These are phyloP conservation scores for Colletotrichum melonis DNA, from an alignment of 2,329 filamentous ascomycete genomes.

Conservation along the genomic window DNA sequence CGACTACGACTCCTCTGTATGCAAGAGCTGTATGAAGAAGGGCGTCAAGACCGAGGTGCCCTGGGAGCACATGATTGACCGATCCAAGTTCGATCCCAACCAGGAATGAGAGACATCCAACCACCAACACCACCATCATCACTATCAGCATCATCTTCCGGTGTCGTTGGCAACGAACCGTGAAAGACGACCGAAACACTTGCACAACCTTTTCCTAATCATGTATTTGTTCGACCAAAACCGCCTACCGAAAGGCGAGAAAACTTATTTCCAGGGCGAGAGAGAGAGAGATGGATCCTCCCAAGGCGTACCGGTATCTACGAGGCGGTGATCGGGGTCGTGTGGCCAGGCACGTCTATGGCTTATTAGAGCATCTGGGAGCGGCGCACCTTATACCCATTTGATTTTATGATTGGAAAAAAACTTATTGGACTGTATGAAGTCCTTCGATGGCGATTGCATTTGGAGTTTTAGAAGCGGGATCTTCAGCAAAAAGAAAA, in stretches of 20 bases:
- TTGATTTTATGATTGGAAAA: slow-evolving; percentile 15
- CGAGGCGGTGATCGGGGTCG: neutral
- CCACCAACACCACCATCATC: neutral
- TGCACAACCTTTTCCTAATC: too few relatives aligned
- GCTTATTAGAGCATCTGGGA: slow-evolving; percentile 26
- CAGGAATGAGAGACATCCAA: neutral
- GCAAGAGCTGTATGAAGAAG: slow-evolving; percentile 26
- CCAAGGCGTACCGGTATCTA: slow-evolving; percentile 2
- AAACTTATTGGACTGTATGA: neutral
- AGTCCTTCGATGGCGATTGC: neutral
- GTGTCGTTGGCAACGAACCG: neutral
- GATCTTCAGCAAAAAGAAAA: slow-evolving; percentile 1
- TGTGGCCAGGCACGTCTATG: neutral
- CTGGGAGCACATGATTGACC: slow-evolving; percentile 34
- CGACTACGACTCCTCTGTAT: slow-evolving; percentile 31
- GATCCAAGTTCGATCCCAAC: slow-evolving; percentile 27
- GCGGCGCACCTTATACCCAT: slow-evolving; percentile 29
- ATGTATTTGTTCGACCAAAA: neutral
- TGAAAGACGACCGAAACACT: neutral
- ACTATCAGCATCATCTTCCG: neutral
- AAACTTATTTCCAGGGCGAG: neutral
- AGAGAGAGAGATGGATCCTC: slow-evolving; percentile 9
- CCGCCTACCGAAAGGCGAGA: neutral
- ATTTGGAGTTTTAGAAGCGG: slow-evolving; percentile 17
- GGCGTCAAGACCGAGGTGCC: slow-evolving; percentile 16